Evolutionary conservation across 164 flowering plant species (phyloP), one percentile per base, ranked within the genome.

Genomic region (Nelumbo lutea): DNA sequence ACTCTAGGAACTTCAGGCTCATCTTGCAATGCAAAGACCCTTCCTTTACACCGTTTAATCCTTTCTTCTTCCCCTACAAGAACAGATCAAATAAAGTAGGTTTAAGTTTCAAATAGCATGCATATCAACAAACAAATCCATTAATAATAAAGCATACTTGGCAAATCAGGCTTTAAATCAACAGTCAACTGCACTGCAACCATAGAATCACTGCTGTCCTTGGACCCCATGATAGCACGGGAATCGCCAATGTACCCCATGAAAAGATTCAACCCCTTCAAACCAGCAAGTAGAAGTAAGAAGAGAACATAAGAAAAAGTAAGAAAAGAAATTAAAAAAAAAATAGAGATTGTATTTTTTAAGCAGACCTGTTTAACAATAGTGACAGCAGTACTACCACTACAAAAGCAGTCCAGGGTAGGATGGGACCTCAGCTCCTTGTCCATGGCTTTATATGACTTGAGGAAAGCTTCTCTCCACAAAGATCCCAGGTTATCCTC

Each of bases 1-100:
- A 90, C 96, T 69, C 97, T 81, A 52, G 82, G 83, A 70, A 95
- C 97, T 78, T 90, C 96, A 61, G 97, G 98, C 72, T 95, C 98
- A 72, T 90, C 97, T 82, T 91, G 93, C 79, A 95, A 76, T 51
- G 98, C 97, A 81, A 95, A 95, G 14, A 95, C 97, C 77, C 97
- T 82, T 65, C 98, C 98, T 73, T 82, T 90, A 69, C 98, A 95
- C 67, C 83, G 76, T 75, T 91, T 95, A 42, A 95, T 95, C 74
- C 98, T 82, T 70, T 95, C 97, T 48, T 96, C 93, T 82, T 95
- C 98, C 82, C 85, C 97, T 95, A 55, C 2, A 76, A 74, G 43
- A 56, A 57, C 15, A 55, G 8, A 65, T 42, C 11, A 43, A n/a
- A 65, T 53, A 42, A 72, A 27, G 67, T 15, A 71, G 2, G 46